These are phyloP conservation scores for Neocatenulostroma microsporum DNA, from an alignment of 2,329 filamentous ascomycete species.

Conservation along the genomic window DNA sequence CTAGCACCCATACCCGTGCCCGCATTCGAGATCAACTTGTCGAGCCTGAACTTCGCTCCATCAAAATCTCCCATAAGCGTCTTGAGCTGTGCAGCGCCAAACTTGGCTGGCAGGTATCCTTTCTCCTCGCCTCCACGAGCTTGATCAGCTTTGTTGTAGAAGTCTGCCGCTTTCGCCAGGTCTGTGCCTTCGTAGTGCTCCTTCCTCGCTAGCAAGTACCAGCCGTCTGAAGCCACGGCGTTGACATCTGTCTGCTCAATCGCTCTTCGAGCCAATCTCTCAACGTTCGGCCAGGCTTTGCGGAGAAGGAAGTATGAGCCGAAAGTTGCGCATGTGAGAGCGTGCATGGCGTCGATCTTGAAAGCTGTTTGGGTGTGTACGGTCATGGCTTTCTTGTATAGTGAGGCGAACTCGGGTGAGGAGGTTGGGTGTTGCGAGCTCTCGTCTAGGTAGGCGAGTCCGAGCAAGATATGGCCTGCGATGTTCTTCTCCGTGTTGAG, in stretches of 20 bases:
- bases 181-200: slow-evolving; percentile 72
- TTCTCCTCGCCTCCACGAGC: slow-evolving; percentile 85
- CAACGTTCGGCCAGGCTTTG: slow-evolving; percentile 72
- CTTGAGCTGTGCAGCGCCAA: slow-evolving; percentile 83
- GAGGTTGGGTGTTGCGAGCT: slow-evolving; percentile 76
- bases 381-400: slow-evolving; percentile 92
- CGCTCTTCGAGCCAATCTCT: slow-evolving; percentile 80
- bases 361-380: slow-evolving; percentile 90
- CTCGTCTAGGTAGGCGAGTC: slow-evolving; percentile 79
- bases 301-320: slow-evolving; percentile 81
- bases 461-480: slow-evolving; percentile 81
- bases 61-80: slow-evolving; percentile 77
- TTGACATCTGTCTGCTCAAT: slow-evolving; percentile 96
- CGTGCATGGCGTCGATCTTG: slow-evolving; percentile 85
- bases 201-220: slow-evolving; percentile 89
- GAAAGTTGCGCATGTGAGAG: slow-evolving; percentile 84
- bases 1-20: neutral
- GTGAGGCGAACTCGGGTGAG: slow-evolving; percentile 71
- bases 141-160: slow-evolving; percentile 83
- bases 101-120: slow-evolving; percentile 88
- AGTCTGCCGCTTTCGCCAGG: slow-evolving; percentile 66
- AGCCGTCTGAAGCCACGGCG: slow-evolving; percentile 92
- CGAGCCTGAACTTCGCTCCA: slow-evolving; percentile 84
- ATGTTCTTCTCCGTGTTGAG: slow-evolving; percentile 74
- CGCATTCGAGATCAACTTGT: slow-evolving; percentile 64